Percentiles rank a stretch among this genome's conserved stretches.
phyloP scores from a whole-genome alignment of 1,284 basidiomycete genomes.

The Leccinum ponderosum region DNA sequence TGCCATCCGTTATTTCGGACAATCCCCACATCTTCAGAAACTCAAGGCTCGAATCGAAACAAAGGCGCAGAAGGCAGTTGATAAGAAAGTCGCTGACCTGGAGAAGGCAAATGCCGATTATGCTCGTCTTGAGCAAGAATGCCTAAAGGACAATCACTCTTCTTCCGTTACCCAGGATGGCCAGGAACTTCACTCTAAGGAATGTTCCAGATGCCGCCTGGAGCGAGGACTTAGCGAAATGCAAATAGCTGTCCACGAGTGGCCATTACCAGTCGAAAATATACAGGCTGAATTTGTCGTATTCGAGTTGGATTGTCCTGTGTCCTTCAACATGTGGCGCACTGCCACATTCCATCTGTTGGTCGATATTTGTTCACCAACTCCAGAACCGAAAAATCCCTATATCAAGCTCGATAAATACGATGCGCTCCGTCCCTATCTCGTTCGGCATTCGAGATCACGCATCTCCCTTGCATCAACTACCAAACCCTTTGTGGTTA shows the following conservation, averaged over 20 bases:
- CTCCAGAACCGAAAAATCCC: background rate
- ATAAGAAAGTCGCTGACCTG: background rate
- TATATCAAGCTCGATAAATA: conserved; percentile 16
- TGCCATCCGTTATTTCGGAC: background rate
- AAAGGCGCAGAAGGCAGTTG: background rate
- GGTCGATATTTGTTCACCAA: conserved; percentile 30
- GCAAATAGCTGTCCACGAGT: conserved; percentile 44
- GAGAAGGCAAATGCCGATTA: background rate
- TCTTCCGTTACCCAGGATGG: background rate
- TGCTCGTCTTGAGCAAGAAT: background rate
- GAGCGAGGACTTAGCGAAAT: conserved; percentile 20
- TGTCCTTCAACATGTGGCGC: conserved; percentile 46
- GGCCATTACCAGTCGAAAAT: conserved; percentile 43
- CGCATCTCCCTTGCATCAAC: conserved; percentile 41
- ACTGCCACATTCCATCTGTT: conserved; percentile 41
- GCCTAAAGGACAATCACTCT: background rate
- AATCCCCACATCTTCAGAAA: background rate
- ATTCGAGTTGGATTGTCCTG: conserved; percentile 45
- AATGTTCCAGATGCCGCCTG: conserved; percentile 37
- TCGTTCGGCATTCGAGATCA: conserved; percentile 13
- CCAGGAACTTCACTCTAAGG: background rate
- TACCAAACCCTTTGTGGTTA: conserved; percentile 39
- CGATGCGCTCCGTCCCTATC: conserved; percentile 6
- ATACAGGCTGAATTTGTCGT: conserved; percentile 27
- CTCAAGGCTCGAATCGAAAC: background rate